Base-by-base conservation (phyloP, 176 grass and related monocot genomes). In the Zea luxurians region DNA sequence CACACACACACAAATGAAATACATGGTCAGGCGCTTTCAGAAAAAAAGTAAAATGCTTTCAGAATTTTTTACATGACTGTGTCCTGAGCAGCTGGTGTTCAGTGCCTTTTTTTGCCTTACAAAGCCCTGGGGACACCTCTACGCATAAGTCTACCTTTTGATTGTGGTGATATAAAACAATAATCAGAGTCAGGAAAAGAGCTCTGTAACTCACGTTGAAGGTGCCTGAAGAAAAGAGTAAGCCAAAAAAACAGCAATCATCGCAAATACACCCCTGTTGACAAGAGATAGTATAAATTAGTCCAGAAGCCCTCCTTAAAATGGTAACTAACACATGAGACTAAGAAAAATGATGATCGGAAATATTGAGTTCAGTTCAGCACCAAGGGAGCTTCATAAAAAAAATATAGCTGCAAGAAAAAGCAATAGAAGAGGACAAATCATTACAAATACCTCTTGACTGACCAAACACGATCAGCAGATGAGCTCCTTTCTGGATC, bases 211-310 rank as follows among this genome's bases (percentile, higher is more conserved):
- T 95, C 77, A 99, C 96, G 96, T 99, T 57, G 92, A 99, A 92
- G 96, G 92, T 64, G 96, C 96, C 83, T 99, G 96, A 75, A 99
- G 92, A 83, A 91, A 99, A 20, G 96, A 99, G 86, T 99, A 99
- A 83, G 92, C 96, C 78, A 99, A 82, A 86, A 92, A 95, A 43
- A 99, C 96, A 41, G 85, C 92, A 81, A 99, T 89, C 96, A 99
- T 99, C 40, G 96, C 96, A 36, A 91, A 99, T 52, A 99, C 92
- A 64, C 96, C 96, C 90, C 96, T 95, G 62, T 81, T 78, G 18
- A 84, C 15, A 80, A 64, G 55, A 70, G 11, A 48, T 16, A 69
- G 52, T 49, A 40, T 27, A 75, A 16, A 76, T 80, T 3, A 88
- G 58, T 7, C 64, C 58, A 64, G 4, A 41, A 10, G 36, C 5